These are phyloP conservation scores for Bipolaris victoriae DNA, from an alignment of 2,329 filamentous ascomycete genomes.

Conservation along the genomic window DNA sequence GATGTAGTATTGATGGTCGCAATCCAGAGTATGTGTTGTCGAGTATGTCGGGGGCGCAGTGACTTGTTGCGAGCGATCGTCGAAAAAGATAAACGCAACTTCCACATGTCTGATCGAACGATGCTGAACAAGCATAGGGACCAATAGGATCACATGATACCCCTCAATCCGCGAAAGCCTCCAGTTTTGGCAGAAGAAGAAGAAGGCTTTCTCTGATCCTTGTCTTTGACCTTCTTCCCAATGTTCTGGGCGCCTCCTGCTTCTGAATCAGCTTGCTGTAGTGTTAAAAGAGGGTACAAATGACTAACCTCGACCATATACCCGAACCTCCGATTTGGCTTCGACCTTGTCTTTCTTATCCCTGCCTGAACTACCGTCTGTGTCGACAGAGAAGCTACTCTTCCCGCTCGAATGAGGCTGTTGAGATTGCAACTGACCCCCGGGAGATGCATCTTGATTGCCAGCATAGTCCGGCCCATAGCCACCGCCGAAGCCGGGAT, in stretches of 20 bases:
- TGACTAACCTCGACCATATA: conserved; percentile 62
- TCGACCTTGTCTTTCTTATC: conserved; percentile 54
- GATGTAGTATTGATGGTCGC: not conserved
- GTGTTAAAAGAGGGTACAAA: not conserved
- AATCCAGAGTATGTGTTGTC: not conserved
- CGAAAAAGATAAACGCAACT: conserved; percentile 1
- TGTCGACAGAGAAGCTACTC: conserved; percentile 51
- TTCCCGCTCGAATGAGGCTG: conserved; percentile 44
- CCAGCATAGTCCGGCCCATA: conserved; percentile 36
- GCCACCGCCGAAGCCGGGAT: conserved; percentile 33
- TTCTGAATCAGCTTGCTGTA: conserved; percentile 42
- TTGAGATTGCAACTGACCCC: conserved; percentile 32
- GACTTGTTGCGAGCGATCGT: not conserved
- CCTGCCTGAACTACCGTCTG: conserved; percentile 43
- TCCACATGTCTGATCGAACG: conserved; percentile 3
- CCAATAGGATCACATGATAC: conserved; percentile 39
- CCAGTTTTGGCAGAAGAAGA: conserved; percentile 48
- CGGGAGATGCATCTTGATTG: conserved; percentile 42
- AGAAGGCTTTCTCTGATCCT: conserved; percentile 55
- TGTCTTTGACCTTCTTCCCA: conserved; percentile 60
- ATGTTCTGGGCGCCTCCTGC: conserved; percentile 61
- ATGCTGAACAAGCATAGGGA: not conserved
- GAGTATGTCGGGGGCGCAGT: conserved; percentile 5
- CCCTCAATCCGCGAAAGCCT: conserved; percentile 50
- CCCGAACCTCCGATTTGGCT: conserved; percentile 56